phyloP scores from a whole-genome alignment of 352 stramenopile species.

The Pseudoperonospora humuli region DNA sequence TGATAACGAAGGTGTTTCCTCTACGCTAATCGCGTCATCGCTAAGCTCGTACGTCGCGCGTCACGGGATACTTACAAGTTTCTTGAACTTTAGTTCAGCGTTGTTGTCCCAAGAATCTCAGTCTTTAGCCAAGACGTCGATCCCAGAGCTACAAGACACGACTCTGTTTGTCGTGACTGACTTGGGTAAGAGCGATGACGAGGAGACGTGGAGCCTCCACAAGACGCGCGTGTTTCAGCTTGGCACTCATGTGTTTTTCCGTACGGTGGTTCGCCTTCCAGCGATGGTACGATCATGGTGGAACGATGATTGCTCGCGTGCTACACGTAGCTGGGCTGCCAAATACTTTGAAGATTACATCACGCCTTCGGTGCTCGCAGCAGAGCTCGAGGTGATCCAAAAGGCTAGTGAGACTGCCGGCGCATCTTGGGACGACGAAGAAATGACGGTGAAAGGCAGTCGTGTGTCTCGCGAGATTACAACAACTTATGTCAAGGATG shows the following conservation, averaged over 20 bases:
- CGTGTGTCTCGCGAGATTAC: conserved; percentile 85
- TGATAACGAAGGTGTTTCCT: conserved; percentile 12
- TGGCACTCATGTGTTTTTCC: conserved; percentile 68
- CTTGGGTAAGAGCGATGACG: conserved; percentile 23
- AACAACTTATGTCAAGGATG: conserved; percentile 90
- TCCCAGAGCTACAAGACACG: conserved; percentile 38
- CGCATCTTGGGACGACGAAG: conserved; percentile 58
- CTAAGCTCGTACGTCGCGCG: conserved; percentile 59
- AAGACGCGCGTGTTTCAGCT: conserved; percentile 42
- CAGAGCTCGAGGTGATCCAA: conserved; percentile 73
- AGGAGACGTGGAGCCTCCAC: conserved; percentile 27
- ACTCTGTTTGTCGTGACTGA: conserved; percentile 38
- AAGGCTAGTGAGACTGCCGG: conserved; percentile 32
- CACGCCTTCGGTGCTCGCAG: conserved; percentile 66
- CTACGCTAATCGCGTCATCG: conserved; percentile 53
- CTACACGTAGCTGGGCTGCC: conserved; percentile 68
- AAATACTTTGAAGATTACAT: conserved; percentile 88
- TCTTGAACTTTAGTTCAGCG: conserved; percentile 56
- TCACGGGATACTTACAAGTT: conserved; percentile 51
- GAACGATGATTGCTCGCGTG: conserved; percentile 84
- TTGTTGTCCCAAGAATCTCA: conserved; percentile 54
- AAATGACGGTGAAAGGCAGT: conserved; percentile 85
- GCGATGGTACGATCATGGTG: conserved; percentile 87
- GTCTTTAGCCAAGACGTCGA: conserved; percentile 14
- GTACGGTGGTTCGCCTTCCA: conserved; percentile 70